Conservation (phyloP, 2,329 filamentous ascomycete species). For the Orbilia blumenaviensis region DNA sequence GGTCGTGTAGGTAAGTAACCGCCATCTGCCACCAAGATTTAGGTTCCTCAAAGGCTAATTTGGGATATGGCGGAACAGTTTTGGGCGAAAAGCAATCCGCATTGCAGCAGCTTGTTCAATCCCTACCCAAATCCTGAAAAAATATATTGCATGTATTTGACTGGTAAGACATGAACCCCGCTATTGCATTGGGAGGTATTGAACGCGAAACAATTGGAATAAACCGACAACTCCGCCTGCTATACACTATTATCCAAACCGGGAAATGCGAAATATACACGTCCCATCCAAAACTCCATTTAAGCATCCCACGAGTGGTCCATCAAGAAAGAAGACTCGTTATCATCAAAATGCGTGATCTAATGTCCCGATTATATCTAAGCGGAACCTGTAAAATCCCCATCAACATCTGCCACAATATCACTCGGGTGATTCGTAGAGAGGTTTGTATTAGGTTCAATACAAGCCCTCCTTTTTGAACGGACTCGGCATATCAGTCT, state of each 20-base stretch:
- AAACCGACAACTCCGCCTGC: conserved; percentile 10
- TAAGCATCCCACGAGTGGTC: background rate
- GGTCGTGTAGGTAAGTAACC: conserved; percentile 72
- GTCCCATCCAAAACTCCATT: conserved; percentile 8
- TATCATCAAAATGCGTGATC: background rate
- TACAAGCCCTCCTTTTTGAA: conserved; percentile 9
- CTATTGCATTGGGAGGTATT: background rate
- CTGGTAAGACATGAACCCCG: background rate
- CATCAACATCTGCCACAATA: background rate
- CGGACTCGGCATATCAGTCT: conserved; percentile 40
- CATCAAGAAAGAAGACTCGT: conserved; percentile 11
- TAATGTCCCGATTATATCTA: background rate
- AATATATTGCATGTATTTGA: background rate
- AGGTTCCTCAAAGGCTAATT: background rate
- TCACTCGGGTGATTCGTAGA: background rate
- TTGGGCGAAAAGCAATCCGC: conserved; percentile 55
- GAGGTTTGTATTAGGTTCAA: background rate
- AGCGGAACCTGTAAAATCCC: background rate
- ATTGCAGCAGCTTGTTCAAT: conserved; percentile 55
- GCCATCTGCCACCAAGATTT: background rate
- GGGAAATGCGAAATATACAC: background rate
- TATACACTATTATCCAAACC: conserved; percentile 6
- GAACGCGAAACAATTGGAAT: background rate
- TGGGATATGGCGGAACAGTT: conserved; percentile 34
- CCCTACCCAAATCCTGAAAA: conserved; percentile 51